These are phyloP conservation scores for Penicillium turbatum DNA, from an alignment of 495 filamentous ascomycete species.

Conservation along the genomic window DNA sequence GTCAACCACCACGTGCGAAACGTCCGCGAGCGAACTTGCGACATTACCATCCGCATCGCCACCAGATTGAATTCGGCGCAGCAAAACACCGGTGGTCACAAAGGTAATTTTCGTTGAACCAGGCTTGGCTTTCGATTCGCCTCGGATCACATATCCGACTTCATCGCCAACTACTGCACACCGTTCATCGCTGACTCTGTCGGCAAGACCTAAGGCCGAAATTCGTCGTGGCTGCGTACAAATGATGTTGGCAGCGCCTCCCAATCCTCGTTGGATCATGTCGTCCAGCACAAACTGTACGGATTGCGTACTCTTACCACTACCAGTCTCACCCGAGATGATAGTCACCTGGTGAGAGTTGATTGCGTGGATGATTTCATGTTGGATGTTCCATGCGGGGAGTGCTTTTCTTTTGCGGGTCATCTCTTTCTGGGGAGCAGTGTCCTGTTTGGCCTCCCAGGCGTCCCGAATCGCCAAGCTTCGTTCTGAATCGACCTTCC, in stretches of 20 bases:
- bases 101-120: conserved; percentile 86
- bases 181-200: conserved; percentile 90
- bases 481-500: conserved; percentile 30
- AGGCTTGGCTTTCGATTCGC: conserved; percentile 68
- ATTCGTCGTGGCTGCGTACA: conserved; percentile 95
- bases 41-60: conserved; percentile 73
- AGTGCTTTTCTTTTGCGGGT: conserved; percentile 61
- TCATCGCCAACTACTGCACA: conserved; percentile 79
- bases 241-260: conserved; percentile 80
- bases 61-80: conserved; percentile 82
- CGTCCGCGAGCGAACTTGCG: conserved; percentile 73
- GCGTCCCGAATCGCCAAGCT: conserved; percentile 43
- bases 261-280: conserved; percentile 70
- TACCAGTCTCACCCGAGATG: conserved; percentile 94
- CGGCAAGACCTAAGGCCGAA: conserved; percentile 87
- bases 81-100: conserved; percentile 93
- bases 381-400: conserved; percentile 82
- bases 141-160: conserved; percentile 91
- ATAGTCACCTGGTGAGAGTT: conserved; percentile 80
- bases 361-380: conserved; percentile 70
- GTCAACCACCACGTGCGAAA: conserved; percentile 93
- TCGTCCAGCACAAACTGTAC: conserved; percentile 96
- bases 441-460: conserved; percentile 54
- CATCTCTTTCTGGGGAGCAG: conserved; percentile 64
- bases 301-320: conserved; percentile 93